Evolutionary conservation across 164 flowering plant genomes (phyloP).

Genomic region (Umbellularia californica): DNA sequence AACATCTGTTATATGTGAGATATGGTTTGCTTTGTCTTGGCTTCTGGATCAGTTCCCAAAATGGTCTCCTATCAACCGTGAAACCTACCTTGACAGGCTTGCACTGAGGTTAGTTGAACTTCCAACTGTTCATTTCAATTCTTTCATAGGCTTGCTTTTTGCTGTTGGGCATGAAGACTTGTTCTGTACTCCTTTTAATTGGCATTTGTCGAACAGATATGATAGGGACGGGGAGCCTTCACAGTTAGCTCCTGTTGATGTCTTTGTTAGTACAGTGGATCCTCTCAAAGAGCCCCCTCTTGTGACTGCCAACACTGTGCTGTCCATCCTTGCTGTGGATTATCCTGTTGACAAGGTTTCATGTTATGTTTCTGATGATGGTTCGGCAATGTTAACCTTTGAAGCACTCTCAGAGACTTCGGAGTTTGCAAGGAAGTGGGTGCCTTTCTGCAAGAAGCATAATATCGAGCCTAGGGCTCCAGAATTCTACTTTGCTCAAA

Average conservation of each 20-base stretch:
- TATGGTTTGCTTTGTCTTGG: slow-evolving; percentile 99
- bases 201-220: slow-evolving; percentile 38
- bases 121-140: neutral
- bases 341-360: slow-evolving; percentile 98
- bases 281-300: slow-evolving; percentile 98
- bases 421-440: slow-evolving; percentile 98
- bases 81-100: slow-evolving; percentile 95
- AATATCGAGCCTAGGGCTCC: slow-evolving; percentile 97
- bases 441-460: slow-evolving; percentile 96
- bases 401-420: slow-evolving; percentile 95
- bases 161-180: neutral
- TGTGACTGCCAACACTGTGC: slow-evolving; percentile 90
- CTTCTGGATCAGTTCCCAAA: slow-evolving; percentile 98
- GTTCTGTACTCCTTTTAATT: neutral
- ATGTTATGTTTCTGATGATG: slow-evolving; percentile 98
- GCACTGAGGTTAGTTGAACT: slow-evolving; percentile 64
- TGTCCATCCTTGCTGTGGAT: slow-evolving; percentile 96
- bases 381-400: slow-evolving; percentile 96
- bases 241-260: slow-evolving; percentile 84
- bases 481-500: slow-evolving; percentile 90
- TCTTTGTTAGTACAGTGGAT: slow-evolving; percentile 99
- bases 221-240: slow-evolving; percentile 96
- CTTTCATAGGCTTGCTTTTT: neutral
- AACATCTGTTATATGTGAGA: slow-evolving; percentile 91
- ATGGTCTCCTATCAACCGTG: slow-evolving; percentile 93